phyloP scores from a whole-genome alignment of 805 yeast genomes.

The Metschnikowia continentalis region DNA sequence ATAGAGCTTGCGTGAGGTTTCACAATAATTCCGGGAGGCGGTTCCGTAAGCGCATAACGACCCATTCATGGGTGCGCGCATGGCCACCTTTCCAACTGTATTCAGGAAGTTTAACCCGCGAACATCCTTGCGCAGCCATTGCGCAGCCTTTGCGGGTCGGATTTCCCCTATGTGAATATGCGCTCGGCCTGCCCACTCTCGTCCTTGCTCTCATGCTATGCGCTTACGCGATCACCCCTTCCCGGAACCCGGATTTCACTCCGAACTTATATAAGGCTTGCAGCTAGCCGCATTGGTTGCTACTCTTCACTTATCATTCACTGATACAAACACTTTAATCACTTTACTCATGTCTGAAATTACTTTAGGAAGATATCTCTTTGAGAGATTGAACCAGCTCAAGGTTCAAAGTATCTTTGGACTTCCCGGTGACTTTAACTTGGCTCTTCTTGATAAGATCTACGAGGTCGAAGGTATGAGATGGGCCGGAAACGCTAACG shows the following conservation, averaged over 20 bases:
- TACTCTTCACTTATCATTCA: background rate
- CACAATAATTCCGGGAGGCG: background rate
- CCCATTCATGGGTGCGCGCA: background rate
- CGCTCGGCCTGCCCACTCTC: background rate
- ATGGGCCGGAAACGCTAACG: conserved; percentile 92
- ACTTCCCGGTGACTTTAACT: conserved; percentile 79
- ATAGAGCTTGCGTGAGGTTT: too few relatives aligned
- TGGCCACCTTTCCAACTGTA: background rate
- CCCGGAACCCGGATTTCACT: background rate
- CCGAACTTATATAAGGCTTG: background rate
- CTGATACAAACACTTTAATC: background rate
- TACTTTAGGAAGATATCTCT: conserved; percentile 70
- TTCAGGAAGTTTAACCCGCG: background rate
- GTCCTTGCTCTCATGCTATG: conserved; percentile 8
- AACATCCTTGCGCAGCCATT: too few relatives aligned
- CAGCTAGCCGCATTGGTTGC: background rate
- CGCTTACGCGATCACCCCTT: conserved; percentile 5
- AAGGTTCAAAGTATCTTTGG: conserved; percentile 71
- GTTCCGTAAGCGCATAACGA: background rate
- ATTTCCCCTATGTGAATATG: background rate
- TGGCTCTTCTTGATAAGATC: conserved; percentile 65
- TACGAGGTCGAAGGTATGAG: conserved; percentile 70
- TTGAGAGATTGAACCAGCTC: conserved; percentile 73
- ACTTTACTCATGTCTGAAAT: conserved; percentile 36
- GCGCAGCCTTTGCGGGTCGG: background rate